Conservation (phyloP, 2,329 filamentous ascomycete species). For the Cyclaneusma minus region DNA sequence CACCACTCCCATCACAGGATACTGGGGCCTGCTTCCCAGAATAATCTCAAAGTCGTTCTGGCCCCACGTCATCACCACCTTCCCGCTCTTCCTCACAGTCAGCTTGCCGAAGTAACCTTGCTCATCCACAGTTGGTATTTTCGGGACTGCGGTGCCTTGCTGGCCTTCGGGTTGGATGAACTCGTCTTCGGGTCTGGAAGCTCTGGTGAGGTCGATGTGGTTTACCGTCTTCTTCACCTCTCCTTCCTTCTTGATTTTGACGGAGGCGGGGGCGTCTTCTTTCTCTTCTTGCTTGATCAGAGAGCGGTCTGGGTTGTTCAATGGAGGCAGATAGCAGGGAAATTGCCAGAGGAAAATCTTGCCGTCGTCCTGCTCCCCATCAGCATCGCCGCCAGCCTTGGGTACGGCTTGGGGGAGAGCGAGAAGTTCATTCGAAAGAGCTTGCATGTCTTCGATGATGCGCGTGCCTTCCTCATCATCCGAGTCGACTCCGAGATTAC, state of each 20-base stretch:
- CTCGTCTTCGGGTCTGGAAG: constrained; percentile 19
- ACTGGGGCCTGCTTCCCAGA: constrained; percentile 35
- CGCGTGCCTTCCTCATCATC: too few relatives aligned
- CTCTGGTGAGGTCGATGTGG: constrained; percentile 8
- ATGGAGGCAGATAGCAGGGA: too few relatives aligned
- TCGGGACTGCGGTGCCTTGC: too few relatives aligned
- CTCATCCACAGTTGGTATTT: constrained; percentile 15
- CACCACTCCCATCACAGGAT: constrained; percentile 42
- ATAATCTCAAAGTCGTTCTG: constrained; percentile 36
- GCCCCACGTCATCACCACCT: constrained; percentile 47
- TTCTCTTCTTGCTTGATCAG: constrained; percentile 1
- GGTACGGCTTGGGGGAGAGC: too few relatives aligned
- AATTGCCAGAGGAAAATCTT: too few relatives aligned
- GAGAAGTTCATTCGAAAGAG: too few relatives aligned
- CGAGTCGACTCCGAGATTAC: too few relatives aligned
- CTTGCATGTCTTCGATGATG: too few relatives aligned
- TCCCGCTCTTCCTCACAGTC: constrained; percentile 44
- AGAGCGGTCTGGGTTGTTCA: too few relatives aligned
- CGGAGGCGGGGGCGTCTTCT: constrained; percentile 14
- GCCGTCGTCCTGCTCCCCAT: constrained; percentile 14
- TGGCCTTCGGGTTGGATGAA: constrained; percentile 19
- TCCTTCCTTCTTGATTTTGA: constrained; percentile 3
- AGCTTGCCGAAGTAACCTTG: constrained; percentile 46
- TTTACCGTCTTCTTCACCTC: constrained; percentile 18
- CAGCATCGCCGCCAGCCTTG: too few relatives aligned